Evolutionary conservation across 495 filamentous ascomycete species (phyloP), one percentile per base, ranked within the genome.

Genomic region (Xylaria venustula): DNA sequence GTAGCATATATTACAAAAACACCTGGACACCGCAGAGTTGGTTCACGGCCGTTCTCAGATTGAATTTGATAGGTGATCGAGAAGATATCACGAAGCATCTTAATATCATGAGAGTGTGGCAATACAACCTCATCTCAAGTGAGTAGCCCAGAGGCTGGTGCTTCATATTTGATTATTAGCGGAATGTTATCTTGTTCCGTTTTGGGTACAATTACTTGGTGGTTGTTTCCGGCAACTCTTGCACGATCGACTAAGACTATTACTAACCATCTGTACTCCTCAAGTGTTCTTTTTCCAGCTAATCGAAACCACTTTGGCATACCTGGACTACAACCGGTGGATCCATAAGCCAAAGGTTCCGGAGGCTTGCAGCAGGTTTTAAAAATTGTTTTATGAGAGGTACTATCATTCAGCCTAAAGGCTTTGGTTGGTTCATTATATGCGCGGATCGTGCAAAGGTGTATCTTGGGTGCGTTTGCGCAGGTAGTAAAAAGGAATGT

Each of bases 11-110:
- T 62, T 73, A 79, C 1, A 50, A 67, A 30, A 66, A 75, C 19
- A 49, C 60, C 1, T 86, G 83, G 83, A 83, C 83, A 20, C 82
- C 83, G 15, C 79, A 81, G 69, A 83, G 72, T 50, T 86, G 83
- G 83, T 81, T 79, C 62, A 69, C 72, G 3, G 80, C 79, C 0
- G 70, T 86, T 22, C 68, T 83, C 12, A 60, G 69, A 25, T 72
- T 84, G 25, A 71, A 79, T n/a, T 52, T 86, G 19, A 69, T 64
- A 4, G 58, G 69, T 36, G 58, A 61, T 1, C 61, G 71, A 19
- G 63, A 64, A 30, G 71, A 77, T 9, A 79, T 86, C 19, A 28
- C 52, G 23, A 60, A 65, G 14, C 76, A 81, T 41, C 59, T 82
- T 54, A 67, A 32, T 14, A 49, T 79, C 14, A 83, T 83, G 73